Evolutionary conservation across 1,284 basidiomycete genomes (phyloP).

Genomic region (Athelia sp.): DNA sequence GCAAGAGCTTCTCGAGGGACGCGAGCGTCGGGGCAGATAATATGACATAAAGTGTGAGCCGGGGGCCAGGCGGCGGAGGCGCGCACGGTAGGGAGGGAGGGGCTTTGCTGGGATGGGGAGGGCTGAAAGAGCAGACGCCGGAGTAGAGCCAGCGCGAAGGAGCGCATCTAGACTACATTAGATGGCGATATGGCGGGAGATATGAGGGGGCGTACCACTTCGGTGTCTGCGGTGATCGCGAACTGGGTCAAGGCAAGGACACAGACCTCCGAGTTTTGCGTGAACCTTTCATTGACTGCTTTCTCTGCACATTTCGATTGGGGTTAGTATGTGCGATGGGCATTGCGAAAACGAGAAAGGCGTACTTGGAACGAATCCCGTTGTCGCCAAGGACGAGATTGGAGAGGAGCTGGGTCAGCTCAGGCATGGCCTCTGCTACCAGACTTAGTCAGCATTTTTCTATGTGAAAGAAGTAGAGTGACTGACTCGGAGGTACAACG

Average conservation of each 20-base stretch:
- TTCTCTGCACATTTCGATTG: constrained; percentile 56
- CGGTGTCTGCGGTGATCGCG: constrained; percentile 64
- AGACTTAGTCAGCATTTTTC: neutral
- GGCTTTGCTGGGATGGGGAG: constrained; percentile 25
- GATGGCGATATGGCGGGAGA: constrained; percentile 2
- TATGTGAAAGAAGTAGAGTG: neutral
- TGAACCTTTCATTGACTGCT: constrained; percentile 71
- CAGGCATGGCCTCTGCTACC: constrained; percentile 60
- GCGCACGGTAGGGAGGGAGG: constrained; percentile 9
- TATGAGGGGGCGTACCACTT: constrained; percentile 51
- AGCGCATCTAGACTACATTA: constrained; percentile 57
- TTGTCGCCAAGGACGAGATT: constrained; percentile 80
- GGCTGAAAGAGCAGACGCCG: constrained; percentile 68
- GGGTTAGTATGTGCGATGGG: neutral
- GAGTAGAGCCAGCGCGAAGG: constrained; percentile 74
- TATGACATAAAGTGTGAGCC: constrained; percentile 64
- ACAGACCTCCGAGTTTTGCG: constrained; percentile 71
- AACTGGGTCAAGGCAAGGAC: constrained; percentile 72
- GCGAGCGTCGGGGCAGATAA: constrained; percentile 59
- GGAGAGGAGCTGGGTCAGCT: constrained; percentile 76
- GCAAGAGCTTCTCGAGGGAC: constrained; percentile 64
- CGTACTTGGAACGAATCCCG: constrained; percentile 62
- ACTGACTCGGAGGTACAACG: constrained; percentile 23
- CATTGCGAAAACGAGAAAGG: constrained; percentile 4
- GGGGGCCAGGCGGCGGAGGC: constrained; percentile 14